Base-by-base conservation (phyloP, 495 filamentous ascomycete genomes). In the Trichoderma virens region DNA sequence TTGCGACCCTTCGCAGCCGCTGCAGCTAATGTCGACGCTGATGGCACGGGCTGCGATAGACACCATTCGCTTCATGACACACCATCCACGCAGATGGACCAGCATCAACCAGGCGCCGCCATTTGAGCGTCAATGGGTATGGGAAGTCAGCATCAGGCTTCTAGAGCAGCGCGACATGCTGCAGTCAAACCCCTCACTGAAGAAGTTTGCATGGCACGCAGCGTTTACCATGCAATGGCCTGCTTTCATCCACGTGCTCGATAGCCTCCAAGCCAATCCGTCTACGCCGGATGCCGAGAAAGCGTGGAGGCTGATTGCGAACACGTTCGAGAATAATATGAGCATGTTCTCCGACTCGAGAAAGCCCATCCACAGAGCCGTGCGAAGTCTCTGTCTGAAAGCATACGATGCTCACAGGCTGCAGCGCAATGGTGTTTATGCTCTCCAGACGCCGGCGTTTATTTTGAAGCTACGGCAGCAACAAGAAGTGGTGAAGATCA, bases 301-400 rank as follows among this genome's bases (percentile, higher is more conserved):
- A 63, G 67, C 70, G 38, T 72, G 70, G 70, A 62, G 63, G 62
- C 63, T 71, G 28, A 67, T 72, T 61, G 64, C 30, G 27, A 18
- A 18, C 27, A 60, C 23, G 34, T 60, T 31, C 59, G 18, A 67
- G 35, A 70, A 70, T 32, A 72, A 66, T 38, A 65, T 67, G 35
- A 70, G 62, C 16, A 72, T 76, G 66, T 18, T 74, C 11, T 65
- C 69, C 5, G 63, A 68, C 62, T 70, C 60, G 43, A 70, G 65
- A 43, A 73, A 70, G 43, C 71, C 71, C 6, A 69, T 75, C 35
- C 63, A 67, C 27, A 45, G 71, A 6, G 74, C 74, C 5, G 56
- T 76, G 11, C 70, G 69, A 27, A 75, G 72, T 64, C 66, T 76
- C 27, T 72, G 68, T 16, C 45, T 74, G 34, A 76, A 75, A 65